Base-by-base conservation (phyloP, 2,329 filamentous ascomycete species). In the Tolypocladium sp. region DNA sequence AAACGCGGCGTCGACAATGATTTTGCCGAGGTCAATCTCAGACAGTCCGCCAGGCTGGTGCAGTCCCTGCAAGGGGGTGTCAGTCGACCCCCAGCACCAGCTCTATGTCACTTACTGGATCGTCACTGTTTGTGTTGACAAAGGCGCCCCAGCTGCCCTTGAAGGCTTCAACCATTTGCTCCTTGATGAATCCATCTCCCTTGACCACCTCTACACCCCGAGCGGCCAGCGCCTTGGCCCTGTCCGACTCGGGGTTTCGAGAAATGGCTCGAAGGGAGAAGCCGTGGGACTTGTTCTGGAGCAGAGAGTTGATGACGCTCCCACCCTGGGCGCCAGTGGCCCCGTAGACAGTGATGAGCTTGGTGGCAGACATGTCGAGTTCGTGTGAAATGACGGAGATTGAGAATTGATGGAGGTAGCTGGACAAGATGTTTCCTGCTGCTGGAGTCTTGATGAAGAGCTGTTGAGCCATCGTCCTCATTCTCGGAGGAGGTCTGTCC, bases 11-110 rank as follows among this genome's bases (percentile, higher is more conserved):
- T 74, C 71, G 15, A 74, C 63, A 46, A 76, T 60, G 3, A 40
- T 61, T 51, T 70, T 74, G 12, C 73, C 74, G 27, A 75, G 54
- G n/a, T 72, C 73, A 7, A 65, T 64, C 58, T 76, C 74, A 2
- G 61, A 70, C 2, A 66, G 68, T 1, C 69, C 68, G 6, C 61
- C 63, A 4, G 58, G 58, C 42, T 69, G 61, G 42, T 67, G 68
- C 8, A 71, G 35, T 42, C 62, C 58, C 68, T 70, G 3, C 1
- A 22, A 20, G 42, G n/a, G 22, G 27, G 13, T 6, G 42, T 5
- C 12, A 25, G 10, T 15, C 13, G 4, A 12, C 3, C 27, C 13
- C 22, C 9, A 1, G 30, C 42, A 25, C 4, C n/a, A 25, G 10
- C 42, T 46, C 12, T 22, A 2, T 22, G 10, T 5, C 42, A 60